A percentile compares a stretch with the other conserved stretches of the same genome.
Conservation (phyloP, 352 stramenopile species). For the Globisporangium irregulare region DNA sequence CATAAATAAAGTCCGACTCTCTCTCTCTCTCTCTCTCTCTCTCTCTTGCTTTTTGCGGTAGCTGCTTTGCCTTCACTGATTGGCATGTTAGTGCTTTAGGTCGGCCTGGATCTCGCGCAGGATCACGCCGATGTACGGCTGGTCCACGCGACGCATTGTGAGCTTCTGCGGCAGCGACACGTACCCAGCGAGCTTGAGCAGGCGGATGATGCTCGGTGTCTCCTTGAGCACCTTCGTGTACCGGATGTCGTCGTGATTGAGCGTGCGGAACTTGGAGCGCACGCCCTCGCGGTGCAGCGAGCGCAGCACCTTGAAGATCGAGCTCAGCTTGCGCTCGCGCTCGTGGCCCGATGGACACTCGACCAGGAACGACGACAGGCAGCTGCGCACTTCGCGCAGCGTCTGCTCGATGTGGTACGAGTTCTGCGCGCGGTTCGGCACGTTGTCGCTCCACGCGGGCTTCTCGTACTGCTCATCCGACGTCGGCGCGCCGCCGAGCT, state of each 20-base stretch:
- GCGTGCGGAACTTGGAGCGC: constrained; percentile 60
- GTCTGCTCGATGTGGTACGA: constrained; percentile 43
- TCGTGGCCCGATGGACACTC: constrained; percentile 68
- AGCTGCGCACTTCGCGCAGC: constrained; percentile 48
- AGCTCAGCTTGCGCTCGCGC: constrained; percentile 57
- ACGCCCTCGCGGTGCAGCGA: constrained; percentile 63
- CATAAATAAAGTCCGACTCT: constrained; percentile 8
- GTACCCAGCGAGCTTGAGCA: constrained; percentile 76
- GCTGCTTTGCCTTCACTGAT: background rate
- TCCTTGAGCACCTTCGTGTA: constrained; percentile 65
- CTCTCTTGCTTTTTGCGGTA: background rate
- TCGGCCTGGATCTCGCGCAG: constrained; percentile 44
- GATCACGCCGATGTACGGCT: constrained; percentile 60
- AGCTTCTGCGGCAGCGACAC: constrained; percentile 70
- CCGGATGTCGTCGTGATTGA: constrained; percentile 69
- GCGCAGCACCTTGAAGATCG: constrained; percentile 66
- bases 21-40: no score
- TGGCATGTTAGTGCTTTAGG: constrained; percentile 9
- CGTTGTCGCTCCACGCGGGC: constrained; percentile 60
- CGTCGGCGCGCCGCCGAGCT: constrained; percentile 29
- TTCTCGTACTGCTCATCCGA: constrained; percentile 38
- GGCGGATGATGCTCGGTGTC: constrained; percentile 70
- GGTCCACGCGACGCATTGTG: constrained; percentile 69
- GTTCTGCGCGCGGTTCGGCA: constrained; percentile 31
- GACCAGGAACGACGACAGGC: constrained; percentile 49